Evolutionary conservation across 176 grass and related monocot genomes (phyloP).

Genomic region (Echinochloa phyllopogon): DNA sequence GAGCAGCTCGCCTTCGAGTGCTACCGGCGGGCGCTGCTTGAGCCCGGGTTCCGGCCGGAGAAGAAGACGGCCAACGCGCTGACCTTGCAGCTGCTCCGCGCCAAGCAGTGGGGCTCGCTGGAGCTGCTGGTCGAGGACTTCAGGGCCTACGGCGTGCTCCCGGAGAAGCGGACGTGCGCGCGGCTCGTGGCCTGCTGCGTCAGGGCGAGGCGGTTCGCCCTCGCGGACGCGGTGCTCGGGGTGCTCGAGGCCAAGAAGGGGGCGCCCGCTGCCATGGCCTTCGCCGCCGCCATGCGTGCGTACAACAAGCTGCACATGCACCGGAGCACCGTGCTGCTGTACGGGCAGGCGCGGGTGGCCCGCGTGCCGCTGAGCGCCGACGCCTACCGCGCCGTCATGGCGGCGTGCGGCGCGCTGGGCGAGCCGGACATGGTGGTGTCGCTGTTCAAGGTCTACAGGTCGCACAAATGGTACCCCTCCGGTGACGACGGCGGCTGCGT

Average conservation of each 20-base stretch:
- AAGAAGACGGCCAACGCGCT: constrained; percentile 63
- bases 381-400: constrained; percentile 66
- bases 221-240: constrained; percentile 66
- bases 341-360: constrained; percentile 55
- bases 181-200: constrained; percentile 66
- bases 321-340: constrained; percentile 68
- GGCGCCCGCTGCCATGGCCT: constrained; percentile 45
- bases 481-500: constrained; percentile 15
- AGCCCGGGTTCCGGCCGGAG: constrained; percentile 67
- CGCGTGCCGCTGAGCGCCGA: constrained; percentile 51
- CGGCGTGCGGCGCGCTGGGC: constrained; percentile 56
- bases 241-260: constrained; percentile 60
- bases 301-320: constrained; percentile 98
- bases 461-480: constrained; percentile 52
- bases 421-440: constrained; percentile 67
- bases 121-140: constrained; percentile 60
- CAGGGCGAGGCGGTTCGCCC: constrained; percentile 67
- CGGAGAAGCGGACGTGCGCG: constrained; percentile 68
- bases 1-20: constrained; percentile 80
- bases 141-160: constrained; percentile 54
- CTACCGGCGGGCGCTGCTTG: constrained; percentile 65
- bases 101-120: constrained; percentile 76
- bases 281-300: constrained; percentile 70
- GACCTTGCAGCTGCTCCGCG: constrained; percentile 54
- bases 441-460: constrained; percentile 69